These are phyloP conservation scores for Didymella lethalis DNA, from an alignment of 2,329 filamentous ascomycete genomes.

Conservation along the genomic window DNA sequence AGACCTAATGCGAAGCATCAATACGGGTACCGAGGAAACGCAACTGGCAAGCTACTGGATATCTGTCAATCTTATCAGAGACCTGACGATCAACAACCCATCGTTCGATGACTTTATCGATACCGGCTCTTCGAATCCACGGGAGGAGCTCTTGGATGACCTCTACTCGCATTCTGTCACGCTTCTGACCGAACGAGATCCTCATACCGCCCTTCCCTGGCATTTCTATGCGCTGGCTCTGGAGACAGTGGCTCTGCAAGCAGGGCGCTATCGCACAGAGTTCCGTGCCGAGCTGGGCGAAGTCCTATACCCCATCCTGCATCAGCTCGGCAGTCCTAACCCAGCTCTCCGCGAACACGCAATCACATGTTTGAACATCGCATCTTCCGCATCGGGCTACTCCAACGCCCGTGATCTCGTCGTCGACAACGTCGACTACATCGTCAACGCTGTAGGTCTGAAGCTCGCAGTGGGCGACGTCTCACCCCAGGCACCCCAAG, in stretches of 20 bases:
- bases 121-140: constrained; percentile 48
- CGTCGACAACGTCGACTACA: constrained; percentile 92
- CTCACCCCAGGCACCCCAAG: constrained; percentile 87
- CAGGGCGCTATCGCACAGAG: constrained; percentile 67
- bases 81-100: constrained; percentile 59
- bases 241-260: constrained; percentile 80
- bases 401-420: constrained; percentile 77
- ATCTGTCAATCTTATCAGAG: constrained; percentile 73
- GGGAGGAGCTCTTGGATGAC: constrained; percentile 61
- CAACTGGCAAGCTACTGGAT: constrained; percentile 82
- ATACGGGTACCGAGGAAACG: constrained; percentile 64
- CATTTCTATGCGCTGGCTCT: constrained; percentile 79
- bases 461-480: constrained; percentile 92
- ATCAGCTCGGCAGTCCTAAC: constrained; percentile 79
- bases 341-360: constrained; percentile 78
- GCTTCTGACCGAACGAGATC: constrained; percentile 59
- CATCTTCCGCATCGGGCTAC: constrained; percentile 81
- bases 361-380: constrained; percentile 79
- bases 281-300: constrained; percentile 91
- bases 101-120: constrained; percentile 74
- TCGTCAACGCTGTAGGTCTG: constrained; percentile 89
- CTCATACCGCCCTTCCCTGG: constrained; percentile 65
- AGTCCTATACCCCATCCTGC: constrained; percentile 87
- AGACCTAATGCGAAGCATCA: constrained; percentile 70
- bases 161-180: constrained; percentile 74